A percentile compares a stretch with the other conserved stretches of the same genome.
These are phyloP conservation scores for Penicillium roqueforti DNA, from an alignment of 495 filamentous ascomycete species.

Conservation along the genomic window DNA sequence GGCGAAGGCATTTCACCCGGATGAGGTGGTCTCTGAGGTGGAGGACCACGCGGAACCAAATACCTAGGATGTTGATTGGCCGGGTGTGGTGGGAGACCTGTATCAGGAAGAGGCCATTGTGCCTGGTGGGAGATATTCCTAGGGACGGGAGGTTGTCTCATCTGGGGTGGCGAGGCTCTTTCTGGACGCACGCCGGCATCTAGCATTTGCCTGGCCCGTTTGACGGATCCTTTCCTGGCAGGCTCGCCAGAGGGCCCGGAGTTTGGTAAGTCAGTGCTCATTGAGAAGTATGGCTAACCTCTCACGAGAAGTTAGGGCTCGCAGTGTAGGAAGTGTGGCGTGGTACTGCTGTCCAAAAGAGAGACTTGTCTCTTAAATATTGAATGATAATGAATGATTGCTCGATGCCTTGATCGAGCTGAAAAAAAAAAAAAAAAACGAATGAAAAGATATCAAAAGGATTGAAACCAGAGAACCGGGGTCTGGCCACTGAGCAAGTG, in stretches of 20 bases:
- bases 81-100: conserved; percentile 27
- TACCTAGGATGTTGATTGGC: conserved; percentile 39
- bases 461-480: conserved; percentile 7
- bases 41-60: conserved; percentile 48
- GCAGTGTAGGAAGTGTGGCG: conserved; percentile 1
- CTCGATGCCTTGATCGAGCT: conserved; percentile 20
- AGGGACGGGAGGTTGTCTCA: conserved; percentile 20
- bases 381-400: neutral
- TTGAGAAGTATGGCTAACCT: neutral
- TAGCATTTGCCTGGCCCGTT: conserved; percentile 49
- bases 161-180: conserved; percentile 25
- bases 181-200: conserved; percentile 45
- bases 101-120: conserved; percentile 43
- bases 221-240: conserved; percentile 41
- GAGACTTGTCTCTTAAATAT: neutral
- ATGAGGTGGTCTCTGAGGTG: conserved; percentile 64
- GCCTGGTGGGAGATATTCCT: conserved; percentile 25
- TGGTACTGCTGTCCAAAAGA: neutral
- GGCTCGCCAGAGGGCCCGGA: conserved; percentile 12
- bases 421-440: conserved; percentile 10
- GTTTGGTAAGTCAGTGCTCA: conserved; percentile 15
- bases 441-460: conserved; percentile 8
- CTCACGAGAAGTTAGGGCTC: conserved; percentile 3
- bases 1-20: conserved; percentile 43
- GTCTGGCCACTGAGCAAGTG: conserved; percentile 8